Evolutionary conservation across 2,329 filamentous ascomycete species (phyloP).

Genomic region (Epichloe brachyelytri): DNA sequence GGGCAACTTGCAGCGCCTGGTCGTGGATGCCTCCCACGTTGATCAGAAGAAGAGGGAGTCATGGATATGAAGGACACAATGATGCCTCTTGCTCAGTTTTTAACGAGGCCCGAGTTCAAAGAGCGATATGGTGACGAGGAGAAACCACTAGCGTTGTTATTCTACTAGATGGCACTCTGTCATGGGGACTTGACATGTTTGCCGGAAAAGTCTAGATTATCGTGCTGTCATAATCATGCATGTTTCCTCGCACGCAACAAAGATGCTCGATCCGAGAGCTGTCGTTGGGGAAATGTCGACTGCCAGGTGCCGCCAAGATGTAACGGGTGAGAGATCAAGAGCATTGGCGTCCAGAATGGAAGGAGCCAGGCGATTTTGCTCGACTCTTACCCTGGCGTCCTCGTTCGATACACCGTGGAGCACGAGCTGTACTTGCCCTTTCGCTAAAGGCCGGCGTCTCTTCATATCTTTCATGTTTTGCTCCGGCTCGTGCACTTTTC

Average conservation of each 20-base stretch:
- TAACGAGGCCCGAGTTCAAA: slow-evolving; percentile 59
- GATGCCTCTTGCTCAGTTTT: slow-evolving; percentile 62
- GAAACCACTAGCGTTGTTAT: slow-evolving; percentile 47
- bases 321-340: not conserved
- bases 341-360: not conserved
- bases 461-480: not conserved
- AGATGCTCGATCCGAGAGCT: not conserved
- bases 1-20: slow-evolving; percentile 59
- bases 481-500: not conserved
- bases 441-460: slow-evolving; percentile 1
- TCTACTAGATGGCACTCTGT: slow-evolving; percentile 36
- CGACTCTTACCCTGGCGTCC: not conserved
- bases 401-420: not conserved
- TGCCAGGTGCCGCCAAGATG: not conserved
- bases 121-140: slow-evolving; percentile 51
- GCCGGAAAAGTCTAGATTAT: not conserved
- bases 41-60: slow-evolving; percentile 91
- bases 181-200: not conserved
- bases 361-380: not conserved
- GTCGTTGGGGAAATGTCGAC: not conserved
- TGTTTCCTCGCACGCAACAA: not conserved
- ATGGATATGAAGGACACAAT: slow-evolving; percentile 93
- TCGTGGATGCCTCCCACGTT: slow-evolving; percentile 85
- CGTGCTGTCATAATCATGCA: not conserved
- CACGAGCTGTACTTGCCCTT: not conserved